Conservation (phyloP, 2,329 filamentous ascomycete genomes). For the Phyllosticta ampelicida region DNA sequence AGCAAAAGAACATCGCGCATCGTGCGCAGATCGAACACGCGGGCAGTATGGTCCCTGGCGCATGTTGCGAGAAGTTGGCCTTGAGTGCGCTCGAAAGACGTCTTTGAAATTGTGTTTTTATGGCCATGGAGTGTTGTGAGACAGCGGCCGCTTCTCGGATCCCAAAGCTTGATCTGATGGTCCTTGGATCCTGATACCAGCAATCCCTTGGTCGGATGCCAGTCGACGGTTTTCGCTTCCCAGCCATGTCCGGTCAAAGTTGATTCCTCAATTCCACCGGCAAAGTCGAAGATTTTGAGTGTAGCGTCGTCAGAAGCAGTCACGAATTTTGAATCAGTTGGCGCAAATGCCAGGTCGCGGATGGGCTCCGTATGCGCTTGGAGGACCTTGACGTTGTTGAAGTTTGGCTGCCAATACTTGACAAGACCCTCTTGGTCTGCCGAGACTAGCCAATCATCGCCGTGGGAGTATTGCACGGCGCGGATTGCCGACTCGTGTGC, state of each 20-base stretch:
- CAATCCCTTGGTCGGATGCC: slow-evolving; percentile 91
- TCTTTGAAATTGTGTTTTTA: slow-evolving; percentile 94
- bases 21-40: slow-evolving; percentile 91
- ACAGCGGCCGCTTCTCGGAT: slow-evolving; percentile 82
- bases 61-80: slow-evolving; percentile 83
- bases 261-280: slow-evolving; percentile 69
- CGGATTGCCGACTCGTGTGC: slow-evolving; percentile 85
- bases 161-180: slow-evolving; percentile 95
- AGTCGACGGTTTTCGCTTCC: slow-evolving; percentile 95
- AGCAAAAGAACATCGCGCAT: slow-evolving; percentile 95
- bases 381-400: slow-evolving; percentile 96
- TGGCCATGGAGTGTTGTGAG: slow-evolving; percentile 91
- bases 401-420: slow-evolving; percentile 98
- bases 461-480: slow-evolving; percentile 79
- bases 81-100: slow-evolving; percentile 75
- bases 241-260: slow-evolving; percentile 88
- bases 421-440: slow-evolving; percentile 90
- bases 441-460: slow-evolving; percentile 92
- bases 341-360: slow-evolving; percentile 83
- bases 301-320: slow-evolving; percentile 91
- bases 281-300: slow-evolving; percentile 94
- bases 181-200: slow-evolving; percentile 96
- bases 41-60: slow-evolving; percentile 82
- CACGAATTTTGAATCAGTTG: slow-evolving; percentile 90
- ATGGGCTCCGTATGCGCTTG: slow-evolving; percentile 85